A percentile compares a stretch with the other conserved stretches of the same genome.
These are phyloP conservation scores for Mycena floridula DNA, from an alignment of 768 basidiomycete species.

Conservation along the genomic window DNA sequence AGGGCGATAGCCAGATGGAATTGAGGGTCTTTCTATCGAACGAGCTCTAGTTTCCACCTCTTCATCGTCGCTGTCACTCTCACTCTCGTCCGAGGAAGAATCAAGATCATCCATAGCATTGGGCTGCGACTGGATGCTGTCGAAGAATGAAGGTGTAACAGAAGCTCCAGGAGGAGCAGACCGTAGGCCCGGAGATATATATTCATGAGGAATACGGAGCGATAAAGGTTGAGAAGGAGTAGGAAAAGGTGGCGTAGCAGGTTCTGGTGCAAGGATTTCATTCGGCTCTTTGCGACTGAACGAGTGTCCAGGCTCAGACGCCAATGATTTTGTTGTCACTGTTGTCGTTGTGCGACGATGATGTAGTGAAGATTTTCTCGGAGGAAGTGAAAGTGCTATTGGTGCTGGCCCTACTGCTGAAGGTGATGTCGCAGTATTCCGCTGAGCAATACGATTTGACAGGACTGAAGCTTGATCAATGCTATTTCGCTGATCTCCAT, in stretches of 20 bases:
- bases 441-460: conserved; percentile 27
- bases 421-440: conserved; percentile 58
- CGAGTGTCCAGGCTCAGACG: background rate
- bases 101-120: conserved; percentile 73
- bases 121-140: conserved; percentile 61
- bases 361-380: conserved; percentile 30
- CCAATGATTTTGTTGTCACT: too few relatives aligned
- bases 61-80: conserved; percentile 32
- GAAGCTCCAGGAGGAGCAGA: conserved; percentile 43
- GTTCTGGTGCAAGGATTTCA: conserved; percentile 34
- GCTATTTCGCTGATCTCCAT: too few relatives aligned
- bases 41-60: conserved; percentile 30
- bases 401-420: conserved; percentile 56
- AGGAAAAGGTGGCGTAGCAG: conserved; percentile 37
- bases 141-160: conserved; percentile 52
- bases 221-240: conserved; percentile 21
- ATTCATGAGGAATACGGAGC: conserved; percentile 40
- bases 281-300: background rate
- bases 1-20: conserved; percentile 1
- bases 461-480: too few relatives aligned
- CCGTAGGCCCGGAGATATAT: conserved; percentile 39
- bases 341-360: too few relatives aligned
- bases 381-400: conserved; percentile 53
- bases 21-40: conserved; percentile 14
- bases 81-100: conserved; percentile 39